These are phyloP conservation scores for Aspergillus leporis DNA, from an alignment of 495 filamentous ascomycete species.

Conservation along the genomic window DNA sequence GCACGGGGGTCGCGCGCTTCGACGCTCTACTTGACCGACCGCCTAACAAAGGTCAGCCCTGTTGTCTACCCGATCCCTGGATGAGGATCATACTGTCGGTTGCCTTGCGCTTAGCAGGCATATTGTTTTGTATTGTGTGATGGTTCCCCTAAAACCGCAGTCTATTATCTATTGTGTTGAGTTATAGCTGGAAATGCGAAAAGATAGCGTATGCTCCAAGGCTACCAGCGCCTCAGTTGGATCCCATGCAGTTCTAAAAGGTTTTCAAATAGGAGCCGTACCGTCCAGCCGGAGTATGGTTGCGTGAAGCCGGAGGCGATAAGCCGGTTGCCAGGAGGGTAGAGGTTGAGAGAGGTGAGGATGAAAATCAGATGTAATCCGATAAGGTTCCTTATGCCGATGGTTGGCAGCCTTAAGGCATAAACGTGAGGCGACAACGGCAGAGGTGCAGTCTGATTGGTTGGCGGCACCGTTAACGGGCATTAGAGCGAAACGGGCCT, in stretches of 20 bases:
- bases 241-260: not conserved
- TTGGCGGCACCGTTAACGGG: not conserved
- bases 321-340: not conserved
- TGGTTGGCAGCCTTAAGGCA: slow-evolving; percentile 5
- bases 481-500: slow-evolving; percentile 2
- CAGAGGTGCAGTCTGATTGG: slow-evolving; percentile 2
- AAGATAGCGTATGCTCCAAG: slow-evolving; percentile 16
- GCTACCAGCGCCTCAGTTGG: slow-evolving; percentile 27
- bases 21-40: slow-evolving; percentile 59
- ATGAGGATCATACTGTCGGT: slow-evolving; percentile 47
- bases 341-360: slow-evolving; percentile 4
- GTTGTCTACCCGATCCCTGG: slow-evolving; percentile 22
- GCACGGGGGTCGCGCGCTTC: slow-evolving; percentile 66
- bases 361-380: slow-evolving; percentile 6
- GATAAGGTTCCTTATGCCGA: not conserved
- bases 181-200: not conserved
- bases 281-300: not conserved
- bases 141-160: not conserved
- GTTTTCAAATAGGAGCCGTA: not conserved
- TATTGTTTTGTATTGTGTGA: slow-evolving; percentile 29
- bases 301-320: not conserved
- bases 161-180: slow-evolving; percentile 22
- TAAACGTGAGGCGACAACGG: not conserved
- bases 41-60: slow-evolving; percentile 45
- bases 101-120: slow-evolving; percentile 83